Conservation (phyloP, 2,329 filamentous ascomycete species). For the Dothideomycetes sp. region DNA sequence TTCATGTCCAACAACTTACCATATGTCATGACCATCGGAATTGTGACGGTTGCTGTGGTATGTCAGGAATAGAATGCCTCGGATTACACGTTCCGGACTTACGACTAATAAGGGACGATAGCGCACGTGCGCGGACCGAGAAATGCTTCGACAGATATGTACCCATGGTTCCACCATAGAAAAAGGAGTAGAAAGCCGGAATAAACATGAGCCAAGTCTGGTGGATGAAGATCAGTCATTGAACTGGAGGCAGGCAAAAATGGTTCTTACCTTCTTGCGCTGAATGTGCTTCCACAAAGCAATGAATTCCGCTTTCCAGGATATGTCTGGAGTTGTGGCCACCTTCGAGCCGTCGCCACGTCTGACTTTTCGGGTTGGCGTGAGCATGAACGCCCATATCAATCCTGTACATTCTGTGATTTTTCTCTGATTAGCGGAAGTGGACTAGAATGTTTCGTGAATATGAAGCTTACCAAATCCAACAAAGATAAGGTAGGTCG, state of each 20-base stretch:
- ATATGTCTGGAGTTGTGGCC: slow-evolving; percentile 8
- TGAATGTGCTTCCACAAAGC: slow-evolving; percentile 14
- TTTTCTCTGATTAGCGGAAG: neutral
- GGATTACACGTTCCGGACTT: slow-evolving; percentile 9
- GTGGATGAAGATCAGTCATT: too few species aligned
- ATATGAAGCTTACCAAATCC: slow-evolving; percentile 14
- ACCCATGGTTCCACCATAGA: slow-evolving; percentile 27
- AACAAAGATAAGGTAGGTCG: slow-evolving; percentile 21
- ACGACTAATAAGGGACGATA: slow-evolving; percentile 22
- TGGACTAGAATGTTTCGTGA: neutral
- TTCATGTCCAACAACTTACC: slow-evolving; percentile 17
- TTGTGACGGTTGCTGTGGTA: slow-evolving; percentile 12
- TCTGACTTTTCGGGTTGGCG: slow-evolving; percentile 16
- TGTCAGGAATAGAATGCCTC: neutral
- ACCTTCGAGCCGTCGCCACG: slow-evolving; percentile 16
- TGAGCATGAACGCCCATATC: slow-evolving; percentile 20
- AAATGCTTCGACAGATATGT: slow-evolving; percentile 25
- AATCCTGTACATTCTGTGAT: slow-evolving; percentile 18
- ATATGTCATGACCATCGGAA: slow-evolving; percentile 14
- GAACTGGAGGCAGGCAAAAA: slow-evolving; percentile 1
- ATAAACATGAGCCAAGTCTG: slow-evolving; percentile 24
- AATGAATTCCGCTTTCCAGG: slow-evolving; percentile 13
- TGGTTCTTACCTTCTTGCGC: slow-evolving; percentile 16
- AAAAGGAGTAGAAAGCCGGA: slow-evolving; percentile 28
- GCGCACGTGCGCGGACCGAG: slow-evolving; percentile 21